Percentiles rank a stretch among this genome's conserved stretches.
phyloP scores from a whole-genome alignment of 2,329 filamentous ascomycete species.

The Fusarium buharicum region DNA sequence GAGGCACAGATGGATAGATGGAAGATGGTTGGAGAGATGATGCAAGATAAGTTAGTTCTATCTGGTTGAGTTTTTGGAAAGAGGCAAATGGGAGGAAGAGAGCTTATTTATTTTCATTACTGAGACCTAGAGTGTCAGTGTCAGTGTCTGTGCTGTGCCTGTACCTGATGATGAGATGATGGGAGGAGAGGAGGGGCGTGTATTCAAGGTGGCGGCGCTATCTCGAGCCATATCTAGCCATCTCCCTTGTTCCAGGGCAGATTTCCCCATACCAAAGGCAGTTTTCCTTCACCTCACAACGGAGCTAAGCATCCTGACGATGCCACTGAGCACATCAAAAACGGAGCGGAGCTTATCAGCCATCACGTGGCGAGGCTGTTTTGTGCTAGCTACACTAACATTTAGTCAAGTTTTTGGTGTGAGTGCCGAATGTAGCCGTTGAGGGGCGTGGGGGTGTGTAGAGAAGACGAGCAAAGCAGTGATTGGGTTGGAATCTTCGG shows the following conservation, averaged over 20 bases:
- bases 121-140: conserved; percentile 4
- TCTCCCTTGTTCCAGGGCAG: neutral
- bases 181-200: conserved; percentile 17
- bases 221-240: conserved; percentile 30
- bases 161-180: neutral
- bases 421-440: conserved; percentile 45
- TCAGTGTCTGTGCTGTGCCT: conserved; percentile 26
- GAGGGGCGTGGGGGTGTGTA: conserved; percentile 12
- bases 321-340: conserved; percentile 14
- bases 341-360: conserved; percentile 45
- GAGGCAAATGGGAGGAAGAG: conserved; percentile 31
- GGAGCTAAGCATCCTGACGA: conserved; percentile 1
- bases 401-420: conserved; percentile 5
- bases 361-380: conserved; percentile 41
- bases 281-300: too few species aligned
- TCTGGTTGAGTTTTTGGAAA: conserved; percentile 8
- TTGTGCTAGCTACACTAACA: conserved; percentile 2
- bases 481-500: conserved; percentile 25
- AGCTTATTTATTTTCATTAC: conserved; percentile 32
- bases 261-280: conserved; percentile 33
- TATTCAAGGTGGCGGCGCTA: conserved; percentile 33
- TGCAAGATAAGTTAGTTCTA: conserved; percentile 38
- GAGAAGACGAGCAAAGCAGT: neutral
- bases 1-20: neutral
- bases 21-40: conserved; percentile 11